Conservation (phyloP, 202 grass and related monocot genomes). For the Cymbopogon flexuosus region DNA sequence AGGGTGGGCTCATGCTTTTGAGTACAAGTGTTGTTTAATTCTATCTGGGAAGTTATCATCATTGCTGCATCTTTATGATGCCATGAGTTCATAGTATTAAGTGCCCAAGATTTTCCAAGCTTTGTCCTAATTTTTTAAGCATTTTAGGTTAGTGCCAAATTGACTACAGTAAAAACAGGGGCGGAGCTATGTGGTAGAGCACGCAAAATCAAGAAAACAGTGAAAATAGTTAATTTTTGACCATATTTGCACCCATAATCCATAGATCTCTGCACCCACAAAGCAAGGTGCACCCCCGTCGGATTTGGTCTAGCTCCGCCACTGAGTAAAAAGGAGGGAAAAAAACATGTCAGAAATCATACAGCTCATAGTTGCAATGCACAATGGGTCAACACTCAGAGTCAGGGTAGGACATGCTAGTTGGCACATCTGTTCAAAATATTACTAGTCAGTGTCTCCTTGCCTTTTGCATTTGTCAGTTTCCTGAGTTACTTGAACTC, state of each 20-base stretch:
- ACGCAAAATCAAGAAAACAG: no score
- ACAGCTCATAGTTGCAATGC: background rate
- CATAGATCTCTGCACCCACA: no score
- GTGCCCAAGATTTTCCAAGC: background rate
- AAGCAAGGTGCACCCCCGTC: no score
- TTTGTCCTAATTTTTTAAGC: background rate
- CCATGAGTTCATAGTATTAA: background rate
- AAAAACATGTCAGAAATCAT: background rate
- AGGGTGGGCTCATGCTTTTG: background rate
- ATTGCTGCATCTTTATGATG: background rate
- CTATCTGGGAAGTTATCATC: background rate
- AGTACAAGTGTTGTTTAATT: background rate
- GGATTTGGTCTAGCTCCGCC: no score
- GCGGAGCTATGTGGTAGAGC: no score
- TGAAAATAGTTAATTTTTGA: no score
- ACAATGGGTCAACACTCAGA: background rate
- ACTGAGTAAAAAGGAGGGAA: background rate
- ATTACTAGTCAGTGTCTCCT: background rate
- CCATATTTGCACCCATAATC: no score
- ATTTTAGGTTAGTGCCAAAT: background rate
- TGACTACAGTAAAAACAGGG: background rate
- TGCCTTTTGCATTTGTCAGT: slow-evolving; percentile 2
- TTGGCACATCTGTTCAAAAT: slow-evolving; percentile 22
- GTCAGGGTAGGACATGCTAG: background rate
- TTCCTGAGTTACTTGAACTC: background rate